These are phyloP conservation scores for Vitis amurensis DNA, from an alignment of 164 flowering plant genomes.

Conservation along the genomic window DNA sequence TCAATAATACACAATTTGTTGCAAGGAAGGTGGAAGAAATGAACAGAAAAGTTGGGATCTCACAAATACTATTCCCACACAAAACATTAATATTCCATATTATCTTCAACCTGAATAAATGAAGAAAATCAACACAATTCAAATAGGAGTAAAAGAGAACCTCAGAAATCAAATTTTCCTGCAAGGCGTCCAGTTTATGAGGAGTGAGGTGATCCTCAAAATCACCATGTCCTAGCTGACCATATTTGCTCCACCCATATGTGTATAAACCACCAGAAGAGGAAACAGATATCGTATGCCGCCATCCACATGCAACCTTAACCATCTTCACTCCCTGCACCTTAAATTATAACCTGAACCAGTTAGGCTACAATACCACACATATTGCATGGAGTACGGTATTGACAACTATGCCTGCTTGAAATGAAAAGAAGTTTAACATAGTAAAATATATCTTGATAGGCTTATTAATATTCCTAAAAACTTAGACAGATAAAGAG, in stretches of 20 bases:
- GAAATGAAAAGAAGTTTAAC: too few relatives aligned
- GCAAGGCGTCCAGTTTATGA: constrained; percentile 69
- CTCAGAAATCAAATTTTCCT: constrained; percentile 58
- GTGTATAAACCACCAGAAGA: constrained; percentile 79
- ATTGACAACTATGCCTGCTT: too few relatives aligned
- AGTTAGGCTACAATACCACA: too few relatives aligned
- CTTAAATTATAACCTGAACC: neutral
- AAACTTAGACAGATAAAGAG: neutral
- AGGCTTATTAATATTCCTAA: neutral
- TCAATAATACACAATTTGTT: too few relatives aligned
- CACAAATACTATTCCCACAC: too few relatives aligned
- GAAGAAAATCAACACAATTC: neutral
- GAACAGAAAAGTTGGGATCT: too few relatives aligned
- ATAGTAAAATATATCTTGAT: too few relatives aligned
- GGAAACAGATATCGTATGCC: constrained; percentile 91
- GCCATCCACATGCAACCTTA: constrained; percentile 96
- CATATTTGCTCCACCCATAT: constrained; percentile 99
- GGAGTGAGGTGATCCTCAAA: constrained; percentile 93
- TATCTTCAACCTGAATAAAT: neutral
- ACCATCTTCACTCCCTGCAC: constrained; percentile 76
- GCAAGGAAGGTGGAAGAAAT: too few relatives aligned
- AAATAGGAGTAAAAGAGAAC: constrained; percentile 33
- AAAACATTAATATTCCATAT: too few relatives aligned
- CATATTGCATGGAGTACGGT: too few relatives aligned
- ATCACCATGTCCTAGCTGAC: constrained; percentile 98